Percentiles rank a stretch among this genome's conserved stretches.
Evolutionary conservation across 108 stramenopile genomes (phyloP).

Genomic region (Craspedostauros australis): DNA sequence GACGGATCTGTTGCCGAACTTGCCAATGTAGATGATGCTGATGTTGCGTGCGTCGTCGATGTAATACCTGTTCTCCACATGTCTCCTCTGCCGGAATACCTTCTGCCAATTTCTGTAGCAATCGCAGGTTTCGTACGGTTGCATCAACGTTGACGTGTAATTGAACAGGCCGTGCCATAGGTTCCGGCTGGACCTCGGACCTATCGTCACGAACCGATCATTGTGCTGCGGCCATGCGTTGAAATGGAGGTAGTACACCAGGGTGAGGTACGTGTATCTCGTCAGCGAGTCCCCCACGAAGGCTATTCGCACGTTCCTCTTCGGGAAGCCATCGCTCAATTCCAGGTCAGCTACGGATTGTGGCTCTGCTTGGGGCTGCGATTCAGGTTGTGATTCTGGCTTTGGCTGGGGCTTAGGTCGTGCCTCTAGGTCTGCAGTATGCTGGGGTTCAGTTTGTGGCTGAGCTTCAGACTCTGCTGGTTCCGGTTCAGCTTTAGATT

Average conservation of each 20-base stretch:
- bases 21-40: constrained; percentile 10
- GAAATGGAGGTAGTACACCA: constrained; percentile 16
- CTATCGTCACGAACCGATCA: neutral
- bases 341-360: too few species aligned
- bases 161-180: too few species aligned
- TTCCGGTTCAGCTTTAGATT: too few species aligned
- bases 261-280: constrained; percentile 30
- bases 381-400: too few species aligned
- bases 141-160: too few species aligned
- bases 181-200: too few species aligned
- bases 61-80: constrained; percentile 27
- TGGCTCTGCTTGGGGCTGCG: too few species aligned
- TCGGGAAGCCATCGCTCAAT: too few species aligned
- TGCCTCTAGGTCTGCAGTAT: too few species aligned
- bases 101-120: constrained; percentile 22
- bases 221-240: neutral
- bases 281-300: constrained; percentile 41
- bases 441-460: too few species aligned
- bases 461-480: too few species aligned
- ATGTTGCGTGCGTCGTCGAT: constrained; percentile 4
- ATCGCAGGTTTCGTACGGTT: constrained; percentile 29
- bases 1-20: constrained; percentile 17
- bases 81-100: constrained; percentile 3
- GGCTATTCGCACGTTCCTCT: constrained; percentile 12
- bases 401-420: too few species aligned